Base-by-base conservation (phyloP, 257 asterid genomes). In the Ophiorrhiza pumila region DNA sequence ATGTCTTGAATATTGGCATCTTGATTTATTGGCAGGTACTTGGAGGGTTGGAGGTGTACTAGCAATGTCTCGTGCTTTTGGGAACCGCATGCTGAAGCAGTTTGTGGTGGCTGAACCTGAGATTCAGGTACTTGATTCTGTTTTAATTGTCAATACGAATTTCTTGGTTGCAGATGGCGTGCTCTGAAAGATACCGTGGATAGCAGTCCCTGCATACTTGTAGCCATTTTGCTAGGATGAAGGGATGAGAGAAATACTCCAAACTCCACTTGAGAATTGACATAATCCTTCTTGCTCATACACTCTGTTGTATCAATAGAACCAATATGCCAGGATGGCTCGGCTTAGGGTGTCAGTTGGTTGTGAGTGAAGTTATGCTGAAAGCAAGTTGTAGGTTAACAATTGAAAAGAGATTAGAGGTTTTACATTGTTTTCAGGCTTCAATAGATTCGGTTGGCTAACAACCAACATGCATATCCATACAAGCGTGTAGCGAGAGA, bases 21-120 rank as follows among this genome's bases (percentile, higher is more conserved):
- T 72, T 68, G 27, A 71, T 71, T 41, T 64, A 45, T 73, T 67
- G 62, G 72, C 81, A 95, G 99, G 99, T 74, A 95, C 99, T 69
- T 95, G 99, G 99, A 90, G 99, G 80, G 99, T 95, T 77, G 99
- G 98, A 76, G 97, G 99, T 73, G 97, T 95, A 73, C 79, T 95
- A 85, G 98, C 99, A 65, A 95, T 95, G 99, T 95, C 99, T 53
- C 99, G 99, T 82, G 99, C 99, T 73, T 95, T 95, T 77, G 99
- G 99, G 52, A 95, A 92, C 76, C 99, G 96, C 73, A 86, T 92
- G 98, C 90, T 95, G 80, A 95, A 95, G 82, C 99, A 90, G 74
- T 92, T 81, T 73, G 98, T 95, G 41, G 92, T 95, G 66, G 98
- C 98, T 74, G 99, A 95, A 74, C 99, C 99, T 73, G 99, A 95